These are phyloP conservation scores for Penicillium paradoxum DNA, from an alignment of 495 filamentous ascomycete genomes.

Conservation along the genomic window DNA sequence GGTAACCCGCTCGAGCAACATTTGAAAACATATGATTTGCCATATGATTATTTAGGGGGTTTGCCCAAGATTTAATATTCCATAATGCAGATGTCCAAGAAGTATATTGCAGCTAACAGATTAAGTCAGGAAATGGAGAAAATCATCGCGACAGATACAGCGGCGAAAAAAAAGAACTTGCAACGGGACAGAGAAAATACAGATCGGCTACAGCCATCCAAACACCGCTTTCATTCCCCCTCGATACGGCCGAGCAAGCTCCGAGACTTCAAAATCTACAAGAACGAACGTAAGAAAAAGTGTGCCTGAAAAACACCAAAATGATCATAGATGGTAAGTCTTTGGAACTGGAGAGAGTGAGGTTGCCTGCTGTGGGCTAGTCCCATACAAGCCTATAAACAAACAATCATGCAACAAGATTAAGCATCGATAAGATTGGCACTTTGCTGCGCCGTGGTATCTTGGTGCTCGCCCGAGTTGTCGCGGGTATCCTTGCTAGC, in stretches of 20 bases:
- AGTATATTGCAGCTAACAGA: background rate
- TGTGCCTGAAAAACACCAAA: background rate
- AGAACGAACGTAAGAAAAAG: background rate
- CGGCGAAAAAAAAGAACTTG: background rate
- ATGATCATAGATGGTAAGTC: background rate
- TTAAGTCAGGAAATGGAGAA: background rate
- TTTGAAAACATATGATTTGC: too few species aligned
- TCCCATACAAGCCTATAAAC: background rate
- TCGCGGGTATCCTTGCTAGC: conserved; percentile 68
- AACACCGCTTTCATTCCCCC: background rate
- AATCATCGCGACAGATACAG: background rate
- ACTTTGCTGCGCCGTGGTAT: conserved; percentile 31
- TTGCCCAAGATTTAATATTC: too few species aligned
- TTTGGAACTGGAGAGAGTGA: background rate
- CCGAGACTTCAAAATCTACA: background rate
- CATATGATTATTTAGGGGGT: too few species aligned
- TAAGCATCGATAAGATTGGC: conserved; percentile 61
- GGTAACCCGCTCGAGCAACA: too few species aligned
- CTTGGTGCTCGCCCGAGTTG: conserved; percentile 47
- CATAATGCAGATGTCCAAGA: background rate
- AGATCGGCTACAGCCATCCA: background rate
- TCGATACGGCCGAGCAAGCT: background rate
- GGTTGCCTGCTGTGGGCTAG: background rate
- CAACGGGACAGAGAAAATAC: background rate
- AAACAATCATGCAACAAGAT: background rate